Conservation (phyloP, 495 filamentous ascomycete species). For the Penicillium longicatenatum region DNA sequence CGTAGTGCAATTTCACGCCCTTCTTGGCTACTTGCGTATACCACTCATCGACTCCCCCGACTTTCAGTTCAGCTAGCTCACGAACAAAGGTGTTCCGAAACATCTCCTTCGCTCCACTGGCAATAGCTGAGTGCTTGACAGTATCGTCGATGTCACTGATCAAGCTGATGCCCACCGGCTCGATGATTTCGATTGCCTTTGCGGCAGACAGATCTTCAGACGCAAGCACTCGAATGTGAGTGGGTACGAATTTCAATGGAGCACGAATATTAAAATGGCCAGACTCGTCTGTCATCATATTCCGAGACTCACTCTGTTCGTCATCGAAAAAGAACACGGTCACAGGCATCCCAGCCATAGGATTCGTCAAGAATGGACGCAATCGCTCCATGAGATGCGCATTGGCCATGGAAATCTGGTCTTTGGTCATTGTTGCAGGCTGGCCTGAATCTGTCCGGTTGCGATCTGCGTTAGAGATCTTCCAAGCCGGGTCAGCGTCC, state of each 20-base stretch:
- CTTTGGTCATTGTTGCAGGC: constrained; percentile 60
- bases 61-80: constrained; percentile 74
- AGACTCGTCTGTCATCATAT: constrained; percentile 75
- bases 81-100: constrained; percentile 94
- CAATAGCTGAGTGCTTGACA: constrained; percentile 92
- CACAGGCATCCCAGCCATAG: constrained; percentile 69
- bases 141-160: constrained; percentile 99
- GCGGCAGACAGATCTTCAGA: constrained; percentile 81
- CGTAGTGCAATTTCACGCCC: constrained; percentile 88
- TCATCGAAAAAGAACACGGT: constrained; percentile 95
- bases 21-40: constrained; percentile 72
- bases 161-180: constrained; percentile 81
- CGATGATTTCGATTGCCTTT: constrained; percentile 72
- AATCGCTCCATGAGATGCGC: constrained; percentile 82
- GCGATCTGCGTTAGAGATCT: constrained; percentile 35
- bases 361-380: constrained; percentile 84
- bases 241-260: constrained; percentile 85
- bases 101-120: constrained; percentile 83
- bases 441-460: constrained; percentile 40
- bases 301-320: constrained; percentile 71
- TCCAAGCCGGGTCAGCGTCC: constrained; percentile 69
- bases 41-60: constrained; percentile 89
- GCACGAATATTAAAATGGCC: constrained; percentile 83
- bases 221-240: constrained; percentile 82
- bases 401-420: constrained; percentile 79